These are phyloP conservation scores for Coix lacrymajobi DNA, from an alignment of 176 grass and related monocot species.

Conservation along the genomic window DNA sequence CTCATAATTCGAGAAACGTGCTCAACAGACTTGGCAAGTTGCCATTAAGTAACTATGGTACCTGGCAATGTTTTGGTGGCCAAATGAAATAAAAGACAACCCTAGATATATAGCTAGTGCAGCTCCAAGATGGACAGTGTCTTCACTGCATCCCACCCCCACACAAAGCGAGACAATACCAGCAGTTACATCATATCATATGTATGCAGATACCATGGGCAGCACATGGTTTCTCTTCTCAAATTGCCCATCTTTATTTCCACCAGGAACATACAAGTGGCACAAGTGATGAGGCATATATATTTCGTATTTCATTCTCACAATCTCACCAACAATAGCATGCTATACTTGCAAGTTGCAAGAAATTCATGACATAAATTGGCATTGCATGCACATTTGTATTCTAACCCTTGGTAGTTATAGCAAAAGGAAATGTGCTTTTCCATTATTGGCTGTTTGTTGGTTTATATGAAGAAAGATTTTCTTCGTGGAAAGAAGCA, in stretches of 20 bases:
- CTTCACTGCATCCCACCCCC: neutral
- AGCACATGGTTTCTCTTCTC: constrained; percentile 25
- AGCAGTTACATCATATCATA: neutral
- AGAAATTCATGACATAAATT: neutral
- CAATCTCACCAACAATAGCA: too few relatives aligned
- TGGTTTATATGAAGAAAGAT: neutral
- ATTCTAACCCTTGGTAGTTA: neutral
- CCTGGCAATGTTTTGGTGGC: neutral
- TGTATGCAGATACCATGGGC: neutral
- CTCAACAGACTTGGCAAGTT: neutral
- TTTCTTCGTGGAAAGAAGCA: neutral
- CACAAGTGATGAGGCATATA: neutral
- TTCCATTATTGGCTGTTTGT: neutral
- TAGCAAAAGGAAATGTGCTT: neutral
- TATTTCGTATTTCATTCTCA: neutral
- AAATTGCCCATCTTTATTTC: neutral
- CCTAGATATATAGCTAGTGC: neutral
- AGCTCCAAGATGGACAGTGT: neutral
- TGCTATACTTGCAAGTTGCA: neutral
- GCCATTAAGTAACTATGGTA: constrained; percentile 2
- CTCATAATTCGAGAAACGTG: neutral
- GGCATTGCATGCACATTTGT: neutral
- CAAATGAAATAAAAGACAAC: neutral
- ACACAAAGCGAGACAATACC: neutral
- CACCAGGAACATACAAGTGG: neutral